Evolutionary conservation across 1,284 basidiomycete genomes (phyloP).

Genomic region (Pseudozyma hubeiensis): DNA sequence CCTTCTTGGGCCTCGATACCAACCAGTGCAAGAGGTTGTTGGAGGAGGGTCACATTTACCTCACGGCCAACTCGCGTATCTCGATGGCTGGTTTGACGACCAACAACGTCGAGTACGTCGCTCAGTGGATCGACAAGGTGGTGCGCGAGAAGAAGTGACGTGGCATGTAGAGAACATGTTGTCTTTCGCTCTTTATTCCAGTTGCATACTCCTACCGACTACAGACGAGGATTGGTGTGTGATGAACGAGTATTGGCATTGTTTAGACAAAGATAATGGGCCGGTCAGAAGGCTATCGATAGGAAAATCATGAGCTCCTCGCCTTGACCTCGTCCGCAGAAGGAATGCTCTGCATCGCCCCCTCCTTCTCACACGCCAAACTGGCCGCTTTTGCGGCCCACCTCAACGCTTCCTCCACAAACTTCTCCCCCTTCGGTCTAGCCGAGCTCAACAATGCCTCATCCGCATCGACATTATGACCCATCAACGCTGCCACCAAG

Average conservation of each 20-base stretch:
- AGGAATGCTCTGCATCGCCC: constrained; percentile 67
- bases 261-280: no score
- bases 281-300: no score
- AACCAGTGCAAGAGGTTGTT: constrained; percentile 79
- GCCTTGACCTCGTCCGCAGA: constrained; percentile 48
- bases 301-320: background rate
- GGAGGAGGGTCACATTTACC: constrained; percentile 85
- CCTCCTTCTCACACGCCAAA: constrained; percentile 63
- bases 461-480: constrained; percentile 27
- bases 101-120: constrained; percentile 73
- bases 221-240: background rate
- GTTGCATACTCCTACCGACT: background rate
- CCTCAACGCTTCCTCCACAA: constrained; percentile 36
- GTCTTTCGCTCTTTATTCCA: background rate
- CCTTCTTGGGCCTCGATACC: constrained; percentile 62
- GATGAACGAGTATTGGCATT: no score
- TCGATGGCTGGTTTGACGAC: constrained; percentile 91
- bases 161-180: no score
- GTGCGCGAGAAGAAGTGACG: constrained; percentile 54
- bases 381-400: constrained; percentile 57
- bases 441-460: constrained; percentile 16
- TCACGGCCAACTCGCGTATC: constrained; percentile 86
- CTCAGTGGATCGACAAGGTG: constrained; percentile 65
- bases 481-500: constrained; percentile 59
- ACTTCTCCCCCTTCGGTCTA: constrained; percentile 11